A percentile compares a stretch with the other conserved stretches of the same genome.
phyloP scores from a whole-genome alignment of 2,329 filamentous ascomycete species.

The Beauveria rudraprayagi region DNA sequence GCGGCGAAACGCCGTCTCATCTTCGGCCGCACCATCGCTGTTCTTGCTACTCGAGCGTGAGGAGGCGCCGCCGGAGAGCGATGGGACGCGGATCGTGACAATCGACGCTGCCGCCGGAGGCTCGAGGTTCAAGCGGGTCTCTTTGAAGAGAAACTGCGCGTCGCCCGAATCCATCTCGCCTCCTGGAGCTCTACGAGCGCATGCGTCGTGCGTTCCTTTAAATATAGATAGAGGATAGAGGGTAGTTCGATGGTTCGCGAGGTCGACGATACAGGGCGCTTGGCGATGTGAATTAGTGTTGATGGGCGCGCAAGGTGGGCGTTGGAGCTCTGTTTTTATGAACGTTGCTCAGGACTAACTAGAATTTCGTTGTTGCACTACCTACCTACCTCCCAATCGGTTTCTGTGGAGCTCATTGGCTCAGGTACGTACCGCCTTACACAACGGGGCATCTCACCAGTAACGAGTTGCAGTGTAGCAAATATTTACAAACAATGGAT shows the following conservation, averaged over 20 bases:
- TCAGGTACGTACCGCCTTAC: constrained; percentile 1
- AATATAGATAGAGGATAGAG: too few species aligned
- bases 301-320: neutral
- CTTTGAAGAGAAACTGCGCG: constrained; percentile 68
- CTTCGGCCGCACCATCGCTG: constrained; percentile 40
- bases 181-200: constrained; percentile 29
- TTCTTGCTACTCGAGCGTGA: constrained; percentile 32
- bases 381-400: too few species aligned
- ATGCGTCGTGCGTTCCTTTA: neutral
- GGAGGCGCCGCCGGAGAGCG: constrained; percentile 31
- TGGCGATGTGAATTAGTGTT: neutral
- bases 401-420: too few species aligned
- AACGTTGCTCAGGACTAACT: too few species aligned
- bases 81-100: constrained; percentile 61
- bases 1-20: constrained; percentile 65
- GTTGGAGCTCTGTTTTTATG: neutral
- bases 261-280: constrained; percentile 13
- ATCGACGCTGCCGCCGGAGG: constrained; percentile 59
- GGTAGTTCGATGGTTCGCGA: constrained; percentile 7
- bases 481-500: too few species aligned
- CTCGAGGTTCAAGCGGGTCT: constrained; percentile 78
- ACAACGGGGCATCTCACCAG: too few species aligned
- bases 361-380: too few species aligned
- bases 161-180: constrained; percentile 58
- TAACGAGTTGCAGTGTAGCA: too few species aligned